These are phyloP conservation scores for sweet orange (Citrus sinensis) DNA, from an alignment of 345 rosid species.

Conservation along the genomic window DNA sequence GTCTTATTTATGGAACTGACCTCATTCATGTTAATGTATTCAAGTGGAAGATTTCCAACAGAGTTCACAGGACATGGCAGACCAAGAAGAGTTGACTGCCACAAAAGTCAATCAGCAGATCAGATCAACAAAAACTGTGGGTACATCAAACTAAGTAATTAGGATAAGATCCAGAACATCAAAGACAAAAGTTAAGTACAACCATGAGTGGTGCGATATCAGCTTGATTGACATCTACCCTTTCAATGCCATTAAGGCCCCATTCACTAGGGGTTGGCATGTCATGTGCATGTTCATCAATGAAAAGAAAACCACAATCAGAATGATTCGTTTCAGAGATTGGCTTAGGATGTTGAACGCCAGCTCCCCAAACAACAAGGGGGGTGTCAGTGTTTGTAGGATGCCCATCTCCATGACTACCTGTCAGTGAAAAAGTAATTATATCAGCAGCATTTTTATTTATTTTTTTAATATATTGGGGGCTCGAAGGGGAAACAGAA, in stretches of 20 bases:
- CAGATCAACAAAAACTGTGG: slow-evolving; percentile 10
- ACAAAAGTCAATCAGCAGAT: slow-evolving; percentile 24
- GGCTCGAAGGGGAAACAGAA: not conserved
- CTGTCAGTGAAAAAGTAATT: slow-evolving; percentile 31
- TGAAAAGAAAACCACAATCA: slow-evolving; percentile 53
- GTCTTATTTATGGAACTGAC: slow-evolving; percentile 34
- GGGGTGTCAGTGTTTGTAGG: slow-evolving; percentile 94
- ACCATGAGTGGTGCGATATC: slow-evolving; percentile 97
- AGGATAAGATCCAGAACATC: not conserved
- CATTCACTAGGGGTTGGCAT: slow-evolving; percentile 75
- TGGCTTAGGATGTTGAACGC: slow-evolving; percentile 67
- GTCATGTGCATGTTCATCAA: slow-evolving; percentile 88
- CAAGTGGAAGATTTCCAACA: slow-evolving; percentile 91
- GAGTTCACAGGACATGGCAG: slow-evolving; percentile 89
- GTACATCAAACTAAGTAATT: slow-evolving; percentile 6
- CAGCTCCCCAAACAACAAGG: slow-evolving; percentile 98
- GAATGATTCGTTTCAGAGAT: slow-evolving; percentile 39
- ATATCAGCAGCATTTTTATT: slow-evolving; percentile 13
- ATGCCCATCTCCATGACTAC: slow-evolving; percentile 98
- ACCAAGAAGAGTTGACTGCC: slow-evolving; percentile 89
- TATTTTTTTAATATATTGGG: not conserved
- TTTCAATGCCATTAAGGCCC: slow-evolving; percentile 79
- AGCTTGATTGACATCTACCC: slow-evolving; percentile 97
- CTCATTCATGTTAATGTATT: slow-evolving; percentile 67
- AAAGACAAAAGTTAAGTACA: slow-evolving; percentile 16